Evolutionary conservation across 345 rosid species (phyloP), one percentile per base, ranked within the genome.

Genomic region (Gossypium rotundifolium): DNA sequence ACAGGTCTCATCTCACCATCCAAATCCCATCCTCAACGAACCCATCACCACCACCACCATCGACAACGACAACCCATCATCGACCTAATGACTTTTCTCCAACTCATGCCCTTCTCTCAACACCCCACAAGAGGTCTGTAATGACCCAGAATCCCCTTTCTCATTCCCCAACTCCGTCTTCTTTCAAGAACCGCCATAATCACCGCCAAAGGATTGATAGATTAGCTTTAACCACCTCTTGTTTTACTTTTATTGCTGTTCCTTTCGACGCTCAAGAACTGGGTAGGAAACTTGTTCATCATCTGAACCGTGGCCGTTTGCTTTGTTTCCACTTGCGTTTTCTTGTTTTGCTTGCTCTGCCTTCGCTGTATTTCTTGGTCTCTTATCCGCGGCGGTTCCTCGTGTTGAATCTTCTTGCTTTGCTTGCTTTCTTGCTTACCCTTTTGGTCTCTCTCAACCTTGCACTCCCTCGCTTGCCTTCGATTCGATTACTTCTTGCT

Each of bases 381-480:
- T 83, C 81, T 27, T 76, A 60, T 55, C 84, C 86, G 42, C 79
- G 55, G 45, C 78, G 76, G 12, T 75, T 85, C 20, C 53, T 81
- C 42, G 44, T 80, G n/a, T 61, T 86, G 7, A 82, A 78, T 79
- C 80, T 81, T 76, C 68, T 77, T 22, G 84, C 82, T 16, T 42
- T 83, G 64, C 75, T 84, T 60, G 83, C 81, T 79, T 83, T 86
- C 77, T 78, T 78, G 0, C 5, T 78, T 59, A 74, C 84, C 59
- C 76, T 85, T 81, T 62, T 86, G 61, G 66, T 81, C 12, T 87
- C 81, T n/a, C 84, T 88, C 74, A 87, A 84, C 67, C 78, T 87
- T 29, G 86, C 90, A 40, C 86, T 87, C 64, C 93, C 93, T 75
- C 85, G 85, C 49, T 74, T 91, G 8, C 91, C 89, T 13, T 83